phyloP scores from a whole-genome alignment of 1,284 basidiomycete genomes.

The Neolentinus lepideus region DNA sequence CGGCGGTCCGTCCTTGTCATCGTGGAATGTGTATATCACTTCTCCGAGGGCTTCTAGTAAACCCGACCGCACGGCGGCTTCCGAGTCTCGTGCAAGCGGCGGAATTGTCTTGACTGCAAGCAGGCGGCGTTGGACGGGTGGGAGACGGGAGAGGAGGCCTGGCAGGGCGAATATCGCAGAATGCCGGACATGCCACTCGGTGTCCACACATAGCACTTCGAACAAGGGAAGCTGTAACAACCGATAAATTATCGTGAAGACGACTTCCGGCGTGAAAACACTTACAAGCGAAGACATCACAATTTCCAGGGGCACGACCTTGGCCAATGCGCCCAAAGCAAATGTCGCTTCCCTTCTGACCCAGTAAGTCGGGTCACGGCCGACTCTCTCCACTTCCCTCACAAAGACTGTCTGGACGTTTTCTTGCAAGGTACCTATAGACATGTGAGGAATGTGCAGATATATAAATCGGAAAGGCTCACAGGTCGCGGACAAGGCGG shows the following conservation, averaged over 20 bases:
- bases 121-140: conserved; percentile 42
- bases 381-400: conserved; percentile 74
- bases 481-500: conserved; percentile 76
- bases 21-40: conserved; percentile 80
- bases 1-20: conserved; percentile 66
- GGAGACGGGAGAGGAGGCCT: conserved; percentile 65
- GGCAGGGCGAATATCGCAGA: conserved; percentile 86
- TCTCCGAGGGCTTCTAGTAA: conserved; percentile 90
- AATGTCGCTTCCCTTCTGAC: conserved; percentile 89
- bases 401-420: conserved; percentile 68
- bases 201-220: conserved; percentile 63
- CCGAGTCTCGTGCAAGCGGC: conserved; percentile 62
- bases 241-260: not conserved
- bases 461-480: conserved; percentile 18
- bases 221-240: conserved; percentile 69
- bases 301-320: conserved; percentile 71
- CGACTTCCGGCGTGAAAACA: conserved; percentile 6
- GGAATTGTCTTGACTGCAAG: conserved; percentile 61
- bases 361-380: conserved; percentile 75
- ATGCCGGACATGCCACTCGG: conserved; percentile 82
- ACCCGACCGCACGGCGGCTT: conserved; percentile 70
- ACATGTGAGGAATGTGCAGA: not conserved
- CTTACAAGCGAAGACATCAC: conserved; percentile 60
- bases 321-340: conserved; percentile 83
- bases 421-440: conserved; percentile 50